A percentile compares a stretch with the other conserved stretches of the same genome.
phyloP scores from a whole-genome alignment of 306 rosid species.

The Gynostemma pentaphyllum region DNA sequence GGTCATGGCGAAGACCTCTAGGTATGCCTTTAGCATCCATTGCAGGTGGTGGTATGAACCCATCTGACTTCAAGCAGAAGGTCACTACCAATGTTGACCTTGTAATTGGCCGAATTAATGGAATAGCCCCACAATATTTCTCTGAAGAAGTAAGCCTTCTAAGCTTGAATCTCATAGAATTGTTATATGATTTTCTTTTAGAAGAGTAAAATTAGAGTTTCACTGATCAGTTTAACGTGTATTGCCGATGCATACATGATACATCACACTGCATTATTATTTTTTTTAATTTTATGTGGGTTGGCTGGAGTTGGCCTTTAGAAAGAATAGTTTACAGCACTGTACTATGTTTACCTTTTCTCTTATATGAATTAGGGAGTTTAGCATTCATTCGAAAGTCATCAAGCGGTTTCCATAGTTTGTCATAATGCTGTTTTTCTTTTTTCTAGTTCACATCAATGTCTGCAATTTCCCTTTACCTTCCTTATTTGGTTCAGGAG shows the following conservation, averaged over 20 bases:
- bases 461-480: slow-evolving; percentile 7
- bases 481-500: slow-evolving; percentile 37
- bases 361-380: not conserved
- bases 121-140: slow-evolving; percentile 74
- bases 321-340: not conserved
- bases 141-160: slow-evolving; percentile 74
- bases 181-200: not conserved
- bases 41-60: slow-evolving; percentile 71
- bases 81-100: slow-evolving; percentile 75
- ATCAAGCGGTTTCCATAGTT: not conserved
- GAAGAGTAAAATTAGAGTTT: not conserved
- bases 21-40: slow-evolving; percentile 83
- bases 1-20: slow-evolving; percentile 99
- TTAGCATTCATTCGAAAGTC: not conserved
- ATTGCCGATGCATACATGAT: not conserved
- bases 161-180: not conserved
- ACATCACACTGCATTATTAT: not conserved
- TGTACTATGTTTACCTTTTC: not conserved
- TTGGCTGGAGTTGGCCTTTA: not conserved
- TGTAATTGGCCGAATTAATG: slow-evolving; percentile 64
- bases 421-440: not conserved
- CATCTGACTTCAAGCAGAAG: slow-evolving; percentile 78
- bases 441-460: not conserved
- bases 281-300: not conserved
- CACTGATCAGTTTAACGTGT: not conserved